phyloP scores from a whole-genome alignment of 768 basidiomycete genomes.

The Amanita pseudoporphyria region DNA sequence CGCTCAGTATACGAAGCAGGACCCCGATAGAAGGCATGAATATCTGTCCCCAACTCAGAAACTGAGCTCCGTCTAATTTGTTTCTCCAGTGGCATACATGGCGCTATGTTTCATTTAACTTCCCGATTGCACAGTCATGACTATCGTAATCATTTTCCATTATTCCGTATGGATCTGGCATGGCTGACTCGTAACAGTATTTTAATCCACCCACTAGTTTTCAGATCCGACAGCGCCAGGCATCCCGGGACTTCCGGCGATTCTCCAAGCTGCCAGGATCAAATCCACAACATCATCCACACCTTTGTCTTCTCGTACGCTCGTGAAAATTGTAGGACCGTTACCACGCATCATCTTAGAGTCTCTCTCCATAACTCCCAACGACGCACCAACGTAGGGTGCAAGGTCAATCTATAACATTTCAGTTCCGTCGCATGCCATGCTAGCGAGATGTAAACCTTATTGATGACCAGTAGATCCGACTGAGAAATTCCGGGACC shows the following conservation, averaged over 20 bases:
- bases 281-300: constrained; percentile 77
- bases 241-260: constrained; percentile 65
- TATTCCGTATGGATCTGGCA: background rate
- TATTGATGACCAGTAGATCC: constrained; percentile 91
- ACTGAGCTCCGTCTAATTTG: too few species aligned
- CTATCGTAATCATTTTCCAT: background rate
- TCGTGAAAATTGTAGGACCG: constrained; percentile 89
- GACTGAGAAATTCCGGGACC: constrained; percentile 97
- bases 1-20: constrained; percentile 7
- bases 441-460: constrained; percentile 36
- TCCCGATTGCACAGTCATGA: too few species aligned
- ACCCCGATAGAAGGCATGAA: background rate
- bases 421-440: background rate
- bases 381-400: constrained; percentile 82
- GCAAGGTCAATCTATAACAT: constrained; percentile 78
- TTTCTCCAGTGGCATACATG: background rate
- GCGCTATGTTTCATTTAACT: too few species aligned
- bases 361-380: constrained; percentile 92
- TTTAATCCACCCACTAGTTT: background rate
- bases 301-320: constrained; percentile 68
- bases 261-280: constrained; percentile 82
- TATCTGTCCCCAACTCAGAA: background rate
- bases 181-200: background rate
- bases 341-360: constrained; percentile 89
- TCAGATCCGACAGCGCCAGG: constrained; percentile 37